These are phyloP conservation scores for Trypanosoma brucei DNA, from an alignment of 208 protist species.

Conservation along the genomic window DNA sequence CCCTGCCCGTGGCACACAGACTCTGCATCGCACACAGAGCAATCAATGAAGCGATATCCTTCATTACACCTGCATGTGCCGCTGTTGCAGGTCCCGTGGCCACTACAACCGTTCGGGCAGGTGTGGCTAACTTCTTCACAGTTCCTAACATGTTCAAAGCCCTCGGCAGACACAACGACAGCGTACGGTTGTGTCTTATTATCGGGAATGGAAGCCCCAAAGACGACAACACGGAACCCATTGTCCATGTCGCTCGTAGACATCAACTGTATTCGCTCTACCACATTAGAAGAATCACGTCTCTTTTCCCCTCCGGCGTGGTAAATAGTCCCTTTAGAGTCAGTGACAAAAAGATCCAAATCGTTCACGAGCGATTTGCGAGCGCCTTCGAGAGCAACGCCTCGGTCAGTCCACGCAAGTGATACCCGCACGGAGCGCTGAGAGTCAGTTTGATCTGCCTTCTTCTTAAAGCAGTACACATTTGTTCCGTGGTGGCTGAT, in stretches of 20 bases:
- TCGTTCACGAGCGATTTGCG: conserved; percentile 65
- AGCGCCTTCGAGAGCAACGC: conserved; percentile 47
- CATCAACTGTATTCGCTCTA: conserved; percentile 52
- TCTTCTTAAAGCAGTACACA: conserved; percentile 25
- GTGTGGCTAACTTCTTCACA: conserved; percentile 5
- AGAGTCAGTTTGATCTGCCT: not conserved
- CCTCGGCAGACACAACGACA: conserved; percentile 57
- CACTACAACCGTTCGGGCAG: conserved; percentile 57
- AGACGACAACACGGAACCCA: conserved; percentile 57
- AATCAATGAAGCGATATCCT: conserved; percentile 54
- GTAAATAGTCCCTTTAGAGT: conserved; percentile 42
- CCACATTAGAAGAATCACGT: conserved; percentile 41
- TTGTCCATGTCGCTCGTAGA: conserved; percentile 8
- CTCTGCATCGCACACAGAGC: conserved; percentile 55
- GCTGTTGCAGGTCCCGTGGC: conserved; percentile 39
- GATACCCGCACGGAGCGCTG: conserved; percentile 42
- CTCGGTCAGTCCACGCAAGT: conserved; percentile 81
- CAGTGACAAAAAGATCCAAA: conserved; percentile 71
- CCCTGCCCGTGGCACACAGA: conserved; percentile 64
- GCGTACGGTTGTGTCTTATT: conserved; percentile 39
- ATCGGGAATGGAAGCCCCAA: conserved; percentile 26
- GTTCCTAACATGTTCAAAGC: conserved; percentile 23
- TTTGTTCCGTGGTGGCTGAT: conserved; percentile 24
- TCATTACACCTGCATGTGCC: conserved; percentile 44
- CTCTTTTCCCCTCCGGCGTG: conserved; percentile 26